A percentile compares a stretch with the other conserved stretches of the same genome.
These are phyloP conservation scores for Cutaneotrichosporon cavernicola DNA, from an alignment of 1,284 basidiomycete genomes.

Conservation along the genomic window DNA sequence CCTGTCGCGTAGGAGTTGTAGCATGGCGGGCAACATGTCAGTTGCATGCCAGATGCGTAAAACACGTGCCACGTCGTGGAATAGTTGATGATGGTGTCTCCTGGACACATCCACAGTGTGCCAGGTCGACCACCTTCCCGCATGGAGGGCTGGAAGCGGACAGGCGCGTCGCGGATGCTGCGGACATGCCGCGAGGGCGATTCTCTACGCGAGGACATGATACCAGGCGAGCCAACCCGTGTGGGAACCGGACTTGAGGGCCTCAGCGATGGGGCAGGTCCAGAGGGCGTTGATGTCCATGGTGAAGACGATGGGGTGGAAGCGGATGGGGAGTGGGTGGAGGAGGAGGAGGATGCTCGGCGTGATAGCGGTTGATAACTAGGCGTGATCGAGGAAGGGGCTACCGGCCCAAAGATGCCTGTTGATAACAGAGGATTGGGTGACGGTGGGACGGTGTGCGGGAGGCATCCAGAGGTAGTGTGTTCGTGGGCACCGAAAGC, in stretches of 20 bases:
- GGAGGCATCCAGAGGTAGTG: background rate
- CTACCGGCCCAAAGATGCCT: background rate
- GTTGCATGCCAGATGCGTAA: background rate
- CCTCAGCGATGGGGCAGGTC: background rate
- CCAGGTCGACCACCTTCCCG: background rate
- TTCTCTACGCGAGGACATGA: background rate
- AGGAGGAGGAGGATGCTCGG: background rate
- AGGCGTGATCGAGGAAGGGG: background rate
- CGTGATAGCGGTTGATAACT: background rate
- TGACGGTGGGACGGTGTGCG: background rate
- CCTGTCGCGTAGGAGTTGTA: background rate
- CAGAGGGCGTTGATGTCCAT: background rate
- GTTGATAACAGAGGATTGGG: background rate
- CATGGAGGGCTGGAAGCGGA: background rate
- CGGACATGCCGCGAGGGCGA: background rate
- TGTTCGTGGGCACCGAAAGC: background rate
- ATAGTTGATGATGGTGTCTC: background rate
- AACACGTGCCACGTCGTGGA: slow-evolving; percentile 3
- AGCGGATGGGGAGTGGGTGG: background rate
- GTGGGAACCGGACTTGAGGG: background rate
- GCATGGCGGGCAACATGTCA: background rate
- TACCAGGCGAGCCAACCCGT: background rate
- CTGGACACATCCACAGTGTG: background rate
- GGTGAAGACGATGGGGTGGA: background rate
- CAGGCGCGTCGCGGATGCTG: background rate